Percentiles rank a stretch among this genome's conserved stretches.
phyloP scores from a whole-genome alignment of 192 early-diverging fungal species.

The Coemansia erecta region DNA sequence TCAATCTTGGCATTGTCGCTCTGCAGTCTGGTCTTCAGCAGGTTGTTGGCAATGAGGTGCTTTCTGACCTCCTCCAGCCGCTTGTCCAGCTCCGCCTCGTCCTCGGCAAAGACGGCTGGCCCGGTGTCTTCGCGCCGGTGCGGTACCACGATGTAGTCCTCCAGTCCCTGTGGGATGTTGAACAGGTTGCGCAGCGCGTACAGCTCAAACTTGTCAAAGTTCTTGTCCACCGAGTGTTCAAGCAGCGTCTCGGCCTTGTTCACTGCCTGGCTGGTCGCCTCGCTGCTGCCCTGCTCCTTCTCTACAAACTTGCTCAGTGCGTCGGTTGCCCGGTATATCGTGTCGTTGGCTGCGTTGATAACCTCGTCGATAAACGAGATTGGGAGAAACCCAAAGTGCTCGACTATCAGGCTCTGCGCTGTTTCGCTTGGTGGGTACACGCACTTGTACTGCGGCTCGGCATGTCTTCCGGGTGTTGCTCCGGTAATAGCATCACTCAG shows the following conservation, averaged over 20 bases:
- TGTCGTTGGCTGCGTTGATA: conserved; percentile 72
- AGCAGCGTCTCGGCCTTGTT: conserved; percentile 74
- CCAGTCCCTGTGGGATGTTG: conserved; percentile 56
- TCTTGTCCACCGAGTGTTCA: conserved; percentile 74
- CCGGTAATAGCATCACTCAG: conserved; percentile 33
- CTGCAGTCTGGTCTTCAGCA: conserved; percentile 29
- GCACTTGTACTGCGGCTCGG: conserved; percentile 32
- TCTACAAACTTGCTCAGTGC: conserved; percentile 69
- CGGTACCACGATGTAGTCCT: conserved; percentile 42
- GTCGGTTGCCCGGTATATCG: conserved; percentile 68
- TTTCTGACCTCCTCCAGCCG: conserved; percentile 35
- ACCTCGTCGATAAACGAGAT: conserved; percentile 81
- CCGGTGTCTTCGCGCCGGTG: conserved; percentile 19
- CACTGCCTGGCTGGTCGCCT: conserved; percentile 58
- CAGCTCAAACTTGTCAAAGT: conserved; percentile 82
- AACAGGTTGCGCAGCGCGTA: conserved; percentile 76
- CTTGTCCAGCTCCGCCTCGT: conserved; percentile 39
- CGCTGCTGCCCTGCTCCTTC: conserved; percentile 52
- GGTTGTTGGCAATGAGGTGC: conserved; percentile 34
- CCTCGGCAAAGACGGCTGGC: conserved; percentile 24
- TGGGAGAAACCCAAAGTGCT: conserved; percentile 80
- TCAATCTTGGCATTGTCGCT: conserved; percentile 35
- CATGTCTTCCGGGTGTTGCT: conserved; percentile 37
- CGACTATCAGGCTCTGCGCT: conserved; percentile 57
- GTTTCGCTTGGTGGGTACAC: conserved; percentile 50